These are phyloP conservation scores for Scheffersomyces stipitis DNA, from an alignment of 805 yeast species.

Conservation along the genomic window DNA sequence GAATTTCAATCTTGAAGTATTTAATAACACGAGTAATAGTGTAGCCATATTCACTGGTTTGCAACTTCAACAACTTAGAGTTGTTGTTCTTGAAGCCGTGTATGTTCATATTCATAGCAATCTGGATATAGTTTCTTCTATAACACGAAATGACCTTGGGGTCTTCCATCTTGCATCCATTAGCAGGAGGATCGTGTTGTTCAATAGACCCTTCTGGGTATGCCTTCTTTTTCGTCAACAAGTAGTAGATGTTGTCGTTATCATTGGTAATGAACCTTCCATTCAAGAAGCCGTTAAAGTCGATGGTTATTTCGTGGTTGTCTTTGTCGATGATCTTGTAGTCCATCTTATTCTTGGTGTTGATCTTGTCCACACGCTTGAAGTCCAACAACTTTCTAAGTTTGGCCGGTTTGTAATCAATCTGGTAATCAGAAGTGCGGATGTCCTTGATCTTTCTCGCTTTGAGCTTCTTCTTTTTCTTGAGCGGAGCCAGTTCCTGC, in stretches of 20 bases:
- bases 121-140: conserved; percentile 42
- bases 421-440: conserved; percentile 12
- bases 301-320: conserved; percentile 23
- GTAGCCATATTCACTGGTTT: conserved; percentile 37
- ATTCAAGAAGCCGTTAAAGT: conserved; percentile 38
- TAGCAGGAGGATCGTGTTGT: neutral
- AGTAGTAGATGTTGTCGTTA: conserved; percentile 37
- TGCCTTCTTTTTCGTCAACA: conserved; percentile 13
- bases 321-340: conserved; percentile 30
- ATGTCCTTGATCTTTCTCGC: conserved; percentile 9
- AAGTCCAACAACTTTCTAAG: conserved; percentile 30
- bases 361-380: conserved; percentile 12
- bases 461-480: conserved; percentile 10
- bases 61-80: conserved; percentile 28
- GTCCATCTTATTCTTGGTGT: conserved; percentile 10
- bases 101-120: conserved; percentile 29
- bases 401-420: conserved; percentile 28
- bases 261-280: conserved; percentile 45
- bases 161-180: conserved; percentile 10
- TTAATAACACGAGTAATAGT: conserved; percentile 36
- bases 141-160: conserved; percentile 47
- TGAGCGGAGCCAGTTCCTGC: neutral
- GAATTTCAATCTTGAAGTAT: conserved; percentile 36
- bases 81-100: conserved; percentile 23
- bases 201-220: neutral